Conservation (phyloP, 495 filamentous ascomycete species). For the Hyaloscypha hepaticicola region DNA sequence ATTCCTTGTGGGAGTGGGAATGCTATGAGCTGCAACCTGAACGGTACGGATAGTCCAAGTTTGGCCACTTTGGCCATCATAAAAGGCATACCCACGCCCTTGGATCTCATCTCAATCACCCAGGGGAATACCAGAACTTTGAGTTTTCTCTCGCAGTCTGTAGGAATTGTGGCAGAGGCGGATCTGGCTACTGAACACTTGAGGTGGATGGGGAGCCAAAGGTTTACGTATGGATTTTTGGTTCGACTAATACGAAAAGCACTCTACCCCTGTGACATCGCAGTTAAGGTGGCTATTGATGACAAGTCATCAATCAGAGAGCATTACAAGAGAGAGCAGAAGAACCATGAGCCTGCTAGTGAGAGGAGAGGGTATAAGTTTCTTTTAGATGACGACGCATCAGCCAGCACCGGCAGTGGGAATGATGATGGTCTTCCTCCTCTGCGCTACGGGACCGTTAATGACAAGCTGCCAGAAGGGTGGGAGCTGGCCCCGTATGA, state of each 20-base stretch:
- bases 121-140: slow-evolving; percentile 70
- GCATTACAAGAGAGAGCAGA: slow-evolving; percentile 60
- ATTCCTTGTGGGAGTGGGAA: slow-evolving; percentile 93
- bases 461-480: slow-evolving; percentile 68
- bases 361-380: slow-evolving; percentile 28
- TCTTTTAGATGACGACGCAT: slow-evolving; percentile 33
- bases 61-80: slow-evolving; percentile 77
- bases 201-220: slow-evolving; percentile 83
- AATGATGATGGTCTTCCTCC: slow-evolving; percentile 59
- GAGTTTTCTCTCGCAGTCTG: slow-evolving; percentile 87
- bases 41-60: slow-evolving; percentile 74
- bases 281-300: slow-evolving; percentile 75
- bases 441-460: slow-evolving; percentile 75
- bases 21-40: slow-evolving; percentile 87
- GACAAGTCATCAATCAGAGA: slow-evolving; percentile 73
- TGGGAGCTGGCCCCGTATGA: slow-evolving; percentile 73
- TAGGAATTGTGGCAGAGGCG: slow-evolving; percentile 85
- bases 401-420: slow-evolving; percentile 29
- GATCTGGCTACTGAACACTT: slow-evolving; percentile 89
- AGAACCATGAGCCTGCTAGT: slow-evolving; percentile 33
- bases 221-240: slow-evolving; percentile 84
- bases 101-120: slow-evolving; percentile 86
- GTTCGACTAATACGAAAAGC: slow-evolving; percentile 67
- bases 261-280: slow-evolving; percentile 84
- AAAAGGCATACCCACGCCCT: slow-evolving; percentile 76